Base-by-base conservation (phyloP, 1,139 yeast genomes). In the Saccharomycopsis hybrid region DNA sequence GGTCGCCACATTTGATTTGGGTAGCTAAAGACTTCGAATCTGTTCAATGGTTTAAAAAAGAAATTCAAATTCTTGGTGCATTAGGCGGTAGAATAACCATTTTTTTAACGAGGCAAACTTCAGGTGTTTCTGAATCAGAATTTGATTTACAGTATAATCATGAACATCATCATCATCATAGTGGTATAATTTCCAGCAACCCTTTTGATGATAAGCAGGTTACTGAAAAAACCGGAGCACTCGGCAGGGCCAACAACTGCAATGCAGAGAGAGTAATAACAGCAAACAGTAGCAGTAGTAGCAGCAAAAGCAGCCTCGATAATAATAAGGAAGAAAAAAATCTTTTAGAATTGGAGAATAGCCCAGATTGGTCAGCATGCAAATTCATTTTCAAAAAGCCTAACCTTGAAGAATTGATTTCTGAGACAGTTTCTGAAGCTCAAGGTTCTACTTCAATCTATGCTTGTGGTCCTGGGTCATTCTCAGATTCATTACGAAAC, bases 381-480 rank as follows among this genome's bases (percentile, higher is more conserved):
- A 18, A 18, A 18, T 18, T 18, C 18, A 18, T 18, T 18, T 18
- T 18, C 18, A 18, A 18, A 18, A 18, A 18, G 18, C 18, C 18
- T 24, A 5, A 7, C 18, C 5, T 36, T 11, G 39, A 9, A 18
- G 18, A 18, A 18, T 18, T 18, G 18, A 18, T 18, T 18, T 18
- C 18, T 18, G 18, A 18, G 18, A 18, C 18, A 18, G 18, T 18
- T 18, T 18, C 18, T 18, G 18, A 13, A 9, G 39, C 13, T 36
- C 24, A 11, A 48, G 71, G 71, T 2, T 66, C 74, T 1, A 61
- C 69, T 43, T 75, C 76, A 0, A 69, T 77, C 47, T 66, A 74
- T 4, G 64, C 76, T 3, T 78, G 84, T 65, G 82, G 82, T 1
- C 79, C 77, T 49, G 74, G 78, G 9, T 51, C 59, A 3, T 70